These are phyloP conservation scores for Mycena haematopus DNA, from an alignment of 768 basidiomycete genomes.

Conservation along the genomic window DNA sequence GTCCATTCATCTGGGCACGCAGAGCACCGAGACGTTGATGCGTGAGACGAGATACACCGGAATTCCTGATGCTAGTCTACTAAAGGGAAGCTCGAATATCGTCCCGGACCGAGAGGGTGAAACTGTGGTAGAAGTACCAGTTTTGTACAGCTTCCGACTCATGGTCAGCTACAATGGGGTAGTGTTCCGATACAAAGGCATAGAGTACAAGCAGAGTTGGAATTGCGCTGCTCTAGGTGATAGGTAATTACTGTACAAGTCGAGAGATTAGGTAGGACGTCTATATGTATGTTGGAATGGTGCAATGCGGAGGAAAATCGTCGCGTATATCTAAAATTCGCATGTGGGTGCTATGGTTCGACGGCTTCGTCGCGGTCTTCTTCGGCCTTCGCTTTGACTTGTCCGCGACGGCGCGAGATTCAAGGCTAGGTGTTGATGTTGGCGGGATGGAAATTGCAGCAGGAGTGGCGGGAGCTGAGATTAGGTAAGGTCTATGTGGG, in stretches of 20 bases:
- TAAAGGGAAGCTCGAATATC: constrained; percentile 17
- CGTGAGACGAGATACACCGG: constrained; percentile 23
- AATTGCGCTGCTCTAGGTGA: background rate
- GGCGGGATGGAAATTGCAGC: background rate
- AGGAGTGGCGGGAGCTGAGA: background rate
- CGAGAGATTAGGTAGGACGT: constrained; percentile 8
- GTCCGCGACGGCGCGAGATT: background rate
- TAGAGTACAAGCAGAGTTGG: background rate
- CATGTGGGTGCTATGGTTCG: background rate
- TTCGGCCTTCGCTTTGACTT: constrained; percentile 2
- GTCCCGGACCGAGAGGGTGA: constrained; percentile 19
- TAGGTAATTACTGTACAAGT: background rate
- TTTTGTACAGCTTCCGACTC: background rate
- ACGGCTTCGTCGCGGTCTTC: background rate
- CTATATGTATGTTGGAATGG: too few relatives aligned
- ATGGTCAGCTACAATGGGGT: too few relatives aligned
- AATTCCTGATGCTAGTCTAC: constrained; percentile 7
- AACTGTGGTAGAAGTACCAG: constrained; percentile 1
- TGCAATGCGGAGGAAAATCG: too few relatives aligned
- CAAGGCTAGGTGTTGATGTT: background rate
- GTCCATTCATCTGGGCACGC: constrained; percentile 41
- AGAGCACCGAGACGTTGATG: constrained; percentile 24
- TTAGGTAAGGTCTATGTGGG: background rate
- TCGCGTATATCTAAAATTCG: background rate
- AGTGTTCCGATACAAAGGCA: background rate